Evolutionary conservation across 2,329 filamentous ascomycete genomes (phyloP).

Genomic region (Fusarium sp.): DNA sequence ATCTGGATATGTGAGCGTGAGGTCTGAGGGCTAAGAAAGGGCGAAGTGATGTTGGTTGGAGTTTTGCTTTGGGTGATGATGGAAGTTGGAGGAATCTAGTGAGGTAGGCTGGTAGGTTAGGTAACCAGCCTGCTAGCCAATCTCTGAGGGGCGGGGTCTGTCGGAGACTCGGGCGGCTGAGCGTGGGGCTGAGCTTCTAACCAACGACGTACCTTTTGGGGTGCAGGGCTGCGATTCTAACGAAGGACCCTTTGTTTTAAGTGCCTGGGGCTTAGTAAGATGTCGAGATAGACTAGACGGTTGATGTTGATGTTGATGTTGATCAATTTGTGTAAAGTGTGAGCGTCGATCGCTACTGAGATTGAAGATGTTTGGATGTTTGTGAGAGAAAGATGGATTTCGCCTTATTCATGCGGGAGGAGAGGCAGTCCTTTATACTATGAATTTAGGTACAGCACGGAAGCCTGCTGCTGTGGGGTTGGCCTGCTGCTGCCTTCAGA

Average conservation of each 20-base stretch:
- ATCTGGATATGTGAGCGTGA: constrained; percentile 15
- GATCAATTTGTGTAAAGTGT: not conserved
- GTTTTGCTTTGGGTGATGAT: constrained; percentile 34
- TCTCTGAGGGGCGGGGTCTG: constrained; percentile 45
- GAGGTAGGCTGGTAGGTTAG: constrained; percentile 24
- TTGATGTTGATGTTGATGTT: not conserved
- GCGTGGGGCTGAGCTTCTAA: constrained; percentile 27
- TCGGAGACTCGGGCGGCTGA: constrained; percentile 18
- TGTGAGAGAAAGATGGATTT: not conserved
- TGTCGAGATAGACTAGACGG: not conserved
- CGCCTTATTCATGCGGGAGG: not conserved
- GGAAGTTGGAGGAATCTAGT: constrained; percentile 40
- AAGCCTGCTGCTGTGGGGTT: constrained; percentile 16
- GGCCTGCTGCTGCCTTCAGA: constrained; percentile 36
- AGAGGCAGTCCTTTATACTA: constrained; percentile 5
- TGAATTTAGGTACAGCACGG: not conserved
- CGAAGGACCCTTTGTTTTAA: constrained; percentile 16
- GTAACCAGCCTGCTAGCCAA: constrained; percentile 25
- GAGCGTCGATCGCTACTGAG: not conserved
- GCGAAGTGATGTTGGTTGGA: constrained; percentile 6
- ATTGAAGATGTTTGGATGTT: not conserved
- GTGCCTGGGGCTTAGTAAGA: constrained; percentile 13
- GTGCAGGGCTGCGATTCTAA: constrained; percentile 31
- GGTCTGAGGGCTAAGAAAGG: not conserved
- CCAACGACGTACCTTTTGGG: constrained; percentile 33